These are phyloP conservation scores for Eremothecium cymbalariae DNA, from an alignment of 1,139 yeast species.

Conservation along the genomic window DNA sequence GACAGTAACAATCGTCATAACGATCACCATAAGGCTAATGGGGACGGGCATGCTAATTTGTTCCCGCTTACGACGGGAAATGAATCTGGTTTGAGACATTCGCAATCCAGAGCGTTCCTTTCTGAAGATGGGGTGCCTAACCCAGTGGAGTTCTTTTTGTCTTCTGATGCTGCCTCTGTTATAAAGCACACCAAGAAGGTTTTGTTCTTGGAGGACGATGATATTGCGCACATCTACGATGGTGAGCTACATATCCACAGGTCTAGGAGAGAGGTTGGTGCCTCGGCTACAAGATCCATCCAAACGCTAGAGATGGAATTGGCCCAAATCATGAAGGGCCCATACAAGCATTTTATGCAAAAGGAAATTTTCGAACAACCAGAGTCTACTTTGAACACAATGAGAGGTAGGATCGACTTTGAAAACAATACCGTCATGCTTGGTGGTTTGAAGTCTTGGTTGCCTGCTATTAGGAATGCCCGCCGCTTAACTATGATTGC, in stretches of 20 bases:
- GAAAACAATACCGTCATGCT: slow-evolving; percentile 66
- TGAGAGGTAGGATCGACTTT: slow-evolving; percentile 98
- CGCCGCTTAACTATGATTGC: slow-evolving; percentile 97
- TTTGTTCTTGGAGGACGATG: slow-evolving; percentile 93
- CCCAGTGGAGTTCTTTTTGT: slow-evolving; percentile 92
- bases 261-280: slow-evolving; percentile 85
- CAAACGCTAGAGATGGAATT: slow-evolving; percentile 96
- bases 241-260: slow-evolving; percentile 98
- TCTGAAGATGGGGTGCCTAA: slow-evolving; percentile 87
- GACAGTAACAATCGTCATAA: slow-evolving; percentile 18
- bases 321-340: slow-evolving; percentile 97
- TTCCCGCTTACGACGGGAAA: slow-evolving; percentile 41
- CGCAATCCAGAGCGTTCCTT: slow-evolving; percentile 87
- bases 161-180: slow-evolving; percentile 98
- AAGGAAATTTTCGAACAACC: slow-evolving; percentile 99
- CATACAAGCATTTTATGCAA: slow-evolving; percentile 94
- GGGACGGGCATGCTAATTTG: slow-evolving; percentile 22
- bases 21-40: slow-evolving; percentile 30
- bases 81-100: slow-evolving; percentile 57
- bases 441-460: slow-evolving; percentile 83
- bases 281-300: slow-evolving; percentile 86
- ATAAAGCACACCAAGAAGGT: slow-evolving; percentile 96
- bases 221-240: slow-evolving; percentile 94
- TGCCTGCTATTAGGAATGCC: slow-evolving; percentile 87
- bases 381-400: slow-evolving; percentile 93